Base-by-base conservation (phyloP, 805 yeast genomes). In the Lachancea meyersii region DNA sequence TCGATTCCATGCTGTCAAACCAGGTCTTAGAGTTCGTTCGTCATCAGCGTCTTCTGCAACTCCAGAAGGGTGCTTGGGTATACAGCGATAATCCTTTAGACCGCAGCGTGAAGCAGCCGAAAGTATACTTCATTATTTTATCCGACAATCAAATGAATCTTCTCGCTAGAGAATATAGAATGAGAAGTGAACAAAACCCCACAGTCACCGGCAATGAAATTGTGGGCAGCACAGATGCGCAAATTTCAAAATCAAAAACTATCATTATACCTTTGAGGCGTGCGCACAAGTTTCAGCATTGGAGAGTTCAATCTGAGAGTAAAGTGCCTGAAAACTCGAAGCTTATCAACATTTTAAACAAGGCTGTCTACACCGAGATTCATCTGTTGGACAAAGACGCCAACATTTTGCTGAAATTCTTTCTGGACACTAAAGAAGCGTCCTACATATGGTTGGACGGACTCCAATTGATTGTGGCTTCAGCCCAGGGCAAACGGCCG, bases 61-160 rank as follows among this genome's bases (percentile, higher is more conserved):
- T 86, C 38, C 77, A 86, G 21, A 79, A 75, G 53, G 95, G 95
- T 1, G 74, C 84, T 2, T 86, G 95, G 95, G 89, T 83, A 11
- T 82, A 70, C 55, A 72, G 80, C 1, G 82, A 79, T 28, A 66
- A 72, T 40, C 87, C 83, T 17, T 47, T 62, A 10, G 58, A 52
- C 36, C 34, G 40, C 9, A 45, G 44, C 31, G 50, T 53, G 28
- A 54, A 50, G 27, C 47, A 54, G 27, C 67, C 68, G 9, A 73
- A 70, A 48, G 69, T 69, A 45, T 79, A 71, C 57, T 84, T 75
- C 55, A 69, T 82, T 38, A 67, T 77, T 8, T 62, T 85, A 33
- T 80, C 89, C 2, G 84, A 89, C 10, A 80, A 82, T 56, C 74
- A 82, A 54, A 73, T 73, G 50, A 68, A 72, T 32, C 56, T 85